phyloP scores from a whole-genome alignment of 805 yeast genomes.

The Barnettozyma salicaria region DNA sequence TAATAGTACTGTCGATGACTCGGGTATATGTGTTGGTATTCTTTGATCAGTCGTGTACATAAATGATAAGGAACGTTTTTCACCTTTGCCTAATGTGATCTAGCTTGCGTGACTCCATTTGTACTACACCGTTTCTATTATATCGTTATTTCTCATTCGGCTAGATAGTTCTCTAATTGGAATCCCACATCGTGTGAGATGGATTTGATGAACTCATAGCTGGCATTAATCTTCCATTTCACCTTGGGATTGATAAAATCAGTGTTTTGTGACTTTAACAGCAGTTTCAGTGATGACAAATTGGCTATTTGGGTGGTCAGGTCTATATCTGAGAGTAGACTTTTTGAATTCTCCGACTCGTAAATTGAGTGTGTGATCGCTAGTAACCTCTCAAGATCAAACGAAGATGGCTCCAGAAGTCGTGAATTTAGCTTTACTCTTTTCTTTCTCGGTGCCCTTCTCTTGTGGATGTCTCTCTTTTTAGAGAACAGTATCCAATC shows the following conservation, averaged over 20 bases:
- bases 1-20: neutral
- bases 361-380: slow-evolving; percentile 75
- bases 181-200: slow-evolving; percentile 61
- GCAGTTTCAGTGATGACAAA: slow-evolving; percentile 29
- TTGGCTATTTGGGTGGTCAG: slow-evolving; percentile 31
- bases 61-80: too few relatives aligned
- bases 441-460: slow-evolving; percentile 34
- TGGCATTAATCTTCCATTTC: slow-evolving; percentile 73
- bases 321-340: slow-evolving; percentile 29
- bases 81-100: too few relatives aligned
- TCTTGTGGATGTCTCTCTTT: slow-evolving; percentile 40
- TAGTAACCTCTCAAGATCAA: slow-evolving; percentile 70
- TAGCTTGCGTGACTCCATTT: too few relatives aligned
- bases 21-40: too few relatives aligned
- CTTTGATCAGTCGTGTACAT: too few relatives aligned
- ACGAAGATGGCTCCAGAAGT: slow-evolving; percentile 62
- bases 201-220: slow-evolving; percentile 56
- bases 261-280: slow-evolving; percentile 30
- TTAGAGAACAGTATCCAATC: slow-evolving; percentile 70
- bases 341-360: slow-evolving; percentile 34
- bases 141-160: too few relatives aligned
- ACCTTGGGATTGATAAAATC: slow-evolving; percentile 63
- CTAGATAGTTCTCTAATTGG: slow-evolving; percentile 57
- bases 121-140: too few relatives aligned
- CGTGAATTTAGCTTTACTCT: slow-evolving; percentile 47